Evolutionary conservation across 306 rosid species (phyloP), one percentile per base, ranked within the genome.

Genomic region (Cicer chorassanicum): DNA sequence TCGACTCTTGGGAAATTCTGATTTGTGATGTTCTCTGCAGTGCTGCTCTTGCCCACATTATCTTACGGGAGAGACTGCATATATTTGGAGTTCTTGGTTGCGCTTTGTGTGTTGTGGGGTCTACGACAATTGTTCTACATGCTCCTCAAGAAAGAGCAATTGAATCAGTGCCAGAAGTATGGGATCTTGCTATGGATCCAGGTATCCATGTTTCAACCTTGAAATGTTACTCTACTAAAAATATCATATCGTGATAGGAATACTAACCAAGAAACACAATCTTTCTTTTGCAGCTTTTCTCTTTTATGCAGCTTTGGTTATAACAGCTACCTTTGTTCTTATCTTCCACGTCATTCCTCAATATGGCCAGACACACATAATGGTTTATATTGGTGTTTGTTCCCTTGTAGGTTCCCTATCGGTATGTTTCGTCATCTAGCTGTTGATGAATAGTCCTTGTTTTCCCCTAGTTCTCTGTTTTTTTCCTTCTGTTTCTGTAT

Each of bases 171-270:
- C 74, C 67, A 24, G 93, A 95, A 89, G 99, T 95, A 40, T 95
- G 99, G 99, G 93, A 83, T 85, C 95, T 95, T 88, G 99, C 99
- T 54, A 95, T 95, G 99, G 99, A 95, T 53, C 99, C 98, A 78
- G 99, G 99, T 95, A 84, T 66, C 65, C 72, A 46, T 68, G 18
- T 44, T 50, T 34, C 73, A 79, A 38, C 49, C 62, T 41, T 50
- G 39, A 70, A 53, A 38, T 77, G 64, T 46, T 12, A 19, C 24
- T 72, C n/a, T 36, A 53, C 70, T n/a, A 11, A 69, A 53, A 61
- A 59, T 56, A 44, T 74, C 14, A 36, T 72, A 68, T 49, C 38
- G 9, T 36, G 44, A 36, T 74, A 38, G 9, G 19, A 61, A 39
- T 74, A 44, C 77, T 82, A 48, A 82, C 75, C 70, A 69, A 54